Evolutionary conservation across 73 alveolate species (phyloP).

Genomic region (Tetrahymena elliotti): DNA sequence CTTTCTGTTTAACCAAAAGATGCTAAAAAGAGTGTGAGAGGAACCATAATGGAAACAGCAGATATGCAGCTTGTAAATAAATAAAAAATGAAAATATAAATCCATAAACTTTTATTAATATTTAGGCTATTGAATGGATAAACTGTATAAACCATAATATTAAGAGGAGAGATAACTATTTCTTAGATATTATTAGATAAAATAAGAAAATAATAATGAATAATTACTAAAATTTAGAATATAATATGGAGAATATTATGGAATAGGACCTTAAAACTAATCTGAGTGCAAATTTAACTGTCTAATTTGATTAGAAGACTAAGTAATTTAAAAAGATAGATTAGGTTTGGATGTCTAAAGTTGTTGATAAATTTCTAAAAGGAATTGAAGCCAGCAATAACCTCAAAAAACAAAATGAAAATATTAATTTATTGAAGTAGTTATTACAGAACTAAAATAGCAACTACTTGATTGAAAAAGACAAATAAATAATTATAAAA

Average conservation of each 20-base stretch:
- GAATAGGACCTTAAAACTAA: neutral
- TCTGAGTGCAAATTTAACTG: neutral
- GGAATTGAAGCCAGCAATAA: neutral
- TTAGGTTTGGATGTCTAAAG: neutral
- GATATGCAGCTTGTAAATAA: neutral
- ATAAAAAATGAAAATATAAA: neutral
- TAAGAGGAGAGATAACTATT: neutral
- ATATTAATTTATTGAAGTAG: neutral
- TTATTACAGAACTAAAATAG: neutral
- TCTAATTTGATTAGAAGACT: neutral
- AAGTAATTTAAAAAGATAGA: neutral
- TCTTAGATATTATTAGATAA: neutral
- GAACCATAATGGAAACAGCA: neutral
- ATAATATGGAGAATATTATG: neutral
- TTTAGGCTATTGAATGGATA: neutral
- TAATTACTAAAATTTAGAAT: neutral
- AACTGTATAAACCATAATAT: neutral
- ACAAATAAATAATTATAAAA: neutral
- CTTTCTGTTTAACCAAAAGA: neutral
- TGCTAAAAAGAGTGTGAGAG: neutral
- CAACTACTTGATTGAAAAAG: neutral
- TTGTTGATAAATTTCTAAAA: neutral
- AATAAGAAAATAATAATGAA: neutral
- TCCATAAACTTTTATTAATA: neutral
- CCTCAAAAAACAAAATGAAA: neutral